These are phyloP conservation scores for Phytophthora europaea DNA, from an alignment of 352 stramenopile species.

Conservation along the genomic window DNA sequence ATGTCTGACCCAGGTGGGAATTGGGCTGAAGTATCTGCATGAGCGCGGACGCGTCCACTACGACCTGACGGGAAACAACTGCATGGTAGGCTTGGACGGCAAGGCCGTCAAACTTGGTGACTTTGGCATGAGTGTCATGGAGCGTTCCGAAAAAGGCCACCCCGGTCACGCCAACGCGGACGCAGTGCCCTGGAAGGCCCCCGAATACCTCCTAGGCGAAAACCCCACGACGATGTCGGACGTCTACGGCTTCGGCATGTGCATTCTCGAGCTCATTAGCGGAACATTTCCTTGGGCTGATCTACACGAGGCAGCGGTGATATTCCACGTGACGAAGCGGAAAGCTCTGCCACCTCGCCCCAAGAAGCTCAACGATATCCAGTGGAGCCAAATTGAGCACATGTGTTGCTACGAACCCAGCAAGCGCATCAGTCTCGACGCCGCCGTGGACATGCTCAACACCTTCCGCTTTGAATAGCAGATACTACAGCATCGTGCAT, in stretches of 20 bases:
- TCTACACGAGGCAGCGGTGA: constrained; percentile 32
- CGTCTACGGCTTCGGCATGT: constrained; percentile 44
- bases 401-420: constrained; percentile 38
- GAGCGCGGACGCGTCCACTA: constrained; percentile 26
- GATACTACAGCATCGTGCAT: not conserved
- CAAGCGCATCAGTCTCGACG: constrained; percentile 26
- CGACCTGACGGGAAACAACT: constrained; percentile 46
- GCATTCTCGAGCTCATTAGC: constrained; percentile 39
- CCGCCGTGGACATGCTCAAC: constrained; percentile 36
- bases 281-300: constrained; percentile 31
- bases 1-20: constrained; percentile 24
- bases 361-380: constrained; percentile 13
- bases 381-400: constrained; percentile 39
- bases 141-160: constrained; percentile 18
- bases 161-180: constrained; percentile 3
- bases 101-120: constrained; percentile 42
- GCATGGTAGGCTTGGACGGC: constrained; percentile 35
- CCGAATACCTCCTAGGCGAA: constrained; percentile 26
- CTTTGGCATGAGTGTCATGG: constrained; percentile 39
- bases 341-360: constrained; percentile 27
- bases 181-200: constrained; percentile 38
- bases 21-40: constrained; percentile 48
- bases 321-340: constrained; percentile 33
- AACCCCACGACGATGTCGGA: constrained; percentile 29
- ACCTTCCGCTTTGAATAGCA: constrained; percentile 24